Evolutionary conservation across 179 eudicot species (phyloP).

Genomic region (Sideroxylon spinosum): DNA sequence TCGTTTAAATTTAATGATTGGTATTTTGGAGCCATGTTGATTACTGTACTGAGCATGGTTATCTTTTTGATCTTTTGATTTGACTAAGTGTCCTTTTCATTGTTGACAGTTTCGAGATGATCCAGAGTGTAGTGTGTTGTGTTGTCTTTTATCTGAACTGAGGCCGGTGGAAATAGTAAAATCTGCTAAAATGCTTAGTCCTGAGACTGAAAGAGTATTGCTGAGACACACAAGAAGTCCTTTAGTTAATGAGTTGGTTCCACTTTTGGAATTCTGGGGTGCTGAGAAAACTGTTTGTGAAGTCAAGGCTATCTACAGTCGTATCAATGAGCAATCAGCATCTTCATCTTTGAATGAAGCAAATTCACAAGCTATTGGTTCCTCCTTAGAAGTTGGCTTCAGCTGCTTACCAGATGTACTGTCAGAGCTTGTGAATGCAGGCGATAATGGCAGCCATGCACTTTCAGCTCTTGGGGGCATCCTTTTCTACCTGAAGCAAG

Average conservation of each 20-base stretch:
- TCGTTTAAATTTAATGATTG: neutral
- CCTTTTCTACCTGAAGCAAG: constrained; percentile 82
- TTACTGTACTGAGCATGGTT: neutral
- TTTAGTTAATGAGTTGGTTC: constrained; percentile 70
- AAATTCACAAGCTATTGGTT: constrained; percentile 19
- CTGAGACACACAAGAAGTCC: constrained; percentile 80
- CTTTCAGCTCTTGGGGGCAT: constrained; percentile 91
- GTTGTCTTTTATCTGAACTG: constrained; percentile 74
- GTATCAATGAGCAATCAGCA: constrained; percentile 22
- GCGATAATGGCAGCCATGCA: constrained; percentile 57
- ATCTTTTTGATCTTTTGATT: constrained; percentile 1
- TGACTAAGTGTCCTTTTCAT: neutral
- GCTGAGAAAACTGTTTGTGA: constrained; percentile 72
- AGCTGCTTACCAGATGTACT: constrained; percentile 56
- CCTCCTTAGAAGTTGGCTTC: constrained; percentile 27
- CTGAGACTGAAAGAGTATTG: constrained; percentile 75
- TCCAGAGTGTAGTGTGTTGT: constrained; percentile 73
- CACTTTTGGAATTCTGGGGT: constrained; percentile 81
- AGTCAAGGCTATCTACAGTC: constrained; percentile 53
- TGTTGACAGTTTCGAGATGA: constrained; percentile 73
- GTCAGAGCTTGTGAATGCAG: constrained; percentile 48
- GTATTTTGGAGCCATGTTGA: neutral
- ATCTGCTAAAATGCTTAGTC: constrained; percentile 72
- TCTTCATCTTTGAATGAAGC: constrained; percentile 29
- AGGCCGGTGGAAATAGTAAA: constrained; percentile 95